These are phyloP conservation scores for Miscanthus sacchariflorus DNA, from an alignment of 202 grass and related monocot species.

Conservation along the genomic window DNA sequence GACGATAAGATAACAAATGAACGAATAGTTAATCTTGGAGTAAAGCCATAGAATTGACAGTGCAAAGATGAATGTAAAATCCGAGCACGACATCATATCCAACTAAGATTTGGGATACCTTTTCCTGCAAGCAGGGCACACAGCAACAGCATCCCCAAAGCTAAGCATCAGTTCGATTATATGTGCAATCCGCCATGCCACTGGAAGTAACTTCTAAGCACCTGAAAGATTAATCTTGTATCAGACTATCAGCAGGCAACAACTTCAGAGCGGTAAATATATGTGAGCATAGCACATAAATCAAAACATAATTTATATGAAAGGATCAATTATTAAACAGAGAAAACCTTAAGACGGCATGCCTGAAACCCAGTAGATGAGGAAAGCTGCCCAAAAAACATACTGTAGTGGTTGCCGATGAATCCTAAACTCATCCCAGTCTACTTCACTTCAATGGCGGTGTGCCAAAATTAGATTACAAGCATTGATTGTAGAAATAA, in stretches of 20 bases:
- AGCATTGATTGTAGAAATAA: background rate
- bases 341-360: background rate
- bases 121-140: background rate
- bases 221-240: conserved; percentile 19
- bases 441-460: background rate
- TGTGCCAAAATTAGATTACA: background rate
- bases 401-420: background rate
- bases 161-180: conserved; percentile 51
- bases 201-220: conserved; percentile 17
- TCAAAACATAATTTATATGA: background rate
- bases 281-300: background rate
- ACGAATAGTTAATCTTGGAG: no score
- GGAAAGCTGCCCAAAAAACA: background rate
- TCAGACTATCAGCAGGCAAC: background rate
- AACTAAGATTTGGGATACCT: no score
- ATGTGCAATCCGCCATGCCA: conserved; percentile 50
- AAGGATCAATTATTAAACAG: background rate
- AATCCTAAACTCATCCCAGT: background rate
- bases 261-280: background rate
- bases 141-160: conserved; percentile 20
- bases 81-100: no score
- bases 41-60: no score
- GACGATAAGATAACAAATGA: no score
- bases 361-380: background rate
- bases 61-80: no score